These are phyloP conservation scores for Aspergillus wentii DNA, from an alignment of 495 filamentous ascomycete genomes.

Conservation along the genomic window DNA sequence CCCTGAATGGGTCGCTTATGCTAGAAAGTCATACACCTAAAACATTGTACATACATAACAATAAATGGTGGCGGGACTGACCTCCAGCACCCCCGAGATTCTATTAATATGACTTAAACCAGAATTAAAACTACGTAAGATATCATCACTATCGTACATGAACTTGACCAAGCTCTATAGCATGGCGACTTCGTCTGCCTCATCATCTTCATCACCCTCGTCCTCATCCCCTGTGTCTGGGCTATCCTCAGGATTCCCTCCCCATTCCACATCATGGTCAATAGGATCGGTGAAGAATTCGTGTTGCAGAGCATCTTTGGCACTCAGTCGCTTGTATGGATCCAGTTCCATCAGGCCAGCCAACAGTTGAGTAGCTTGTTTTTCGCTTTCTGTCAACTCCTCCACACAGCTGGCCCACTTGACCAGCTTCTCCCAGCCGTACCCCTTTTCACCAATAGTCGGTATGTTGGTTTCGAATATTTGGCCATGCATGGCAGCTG, in stretches of 20 bases:
- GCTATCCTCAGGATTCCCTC: slow-evolving; percentile 37
- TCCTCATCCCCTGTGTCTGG: slow-evolving; percentile 35
- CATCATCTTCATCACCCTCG: slow-evolving; percentile 28
- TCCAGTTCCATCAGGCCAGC: slow-evolving; percentile 58
- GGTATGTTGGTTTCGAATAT: slow-evolving; percentile 89
- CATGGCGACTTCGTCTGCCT: slow-evolving; percentile 43
- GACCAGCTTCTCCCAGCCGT: slow-evolving; percentile 85
- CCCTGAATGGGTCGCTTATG: no score
- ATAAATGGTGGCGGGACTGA: no score
- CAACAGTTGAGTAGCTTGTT: slow-evolving; percentile 54
- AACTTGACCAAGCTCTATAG: slow-evolving; percentile 24
- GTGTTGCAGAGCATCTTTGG: slow-evolving; percentile 55
- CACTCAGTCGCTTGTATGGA: slow-evolving; percentile 51
- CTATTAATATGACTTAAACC: not conserved
- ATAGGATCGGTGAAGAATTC: slow-evolving; percentile 56
- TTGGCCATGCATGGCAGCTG: slow-evolving; percentile 78
- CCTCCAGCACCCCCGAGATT: no score
- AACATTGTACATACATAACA: no score
- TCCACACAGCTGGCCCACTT: slow-evolving; percentile 73
- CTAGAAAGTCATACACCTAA: no score
- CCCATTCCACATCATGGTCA: slow-evolving; percentile 44
- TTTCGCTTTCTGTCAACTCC: slow-evolving; percentile 43
- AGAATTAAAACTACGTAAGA: slow-evolving; percentile 16
- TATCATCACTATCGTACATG: slow-evolving; percentile 19
- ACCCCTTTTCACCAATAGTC: slow-evolving; percentile 79